Evolutionary conservation across 208 protist genomes (phyloP).

Genomic region (Leishmania martiniquensis): DNA sequence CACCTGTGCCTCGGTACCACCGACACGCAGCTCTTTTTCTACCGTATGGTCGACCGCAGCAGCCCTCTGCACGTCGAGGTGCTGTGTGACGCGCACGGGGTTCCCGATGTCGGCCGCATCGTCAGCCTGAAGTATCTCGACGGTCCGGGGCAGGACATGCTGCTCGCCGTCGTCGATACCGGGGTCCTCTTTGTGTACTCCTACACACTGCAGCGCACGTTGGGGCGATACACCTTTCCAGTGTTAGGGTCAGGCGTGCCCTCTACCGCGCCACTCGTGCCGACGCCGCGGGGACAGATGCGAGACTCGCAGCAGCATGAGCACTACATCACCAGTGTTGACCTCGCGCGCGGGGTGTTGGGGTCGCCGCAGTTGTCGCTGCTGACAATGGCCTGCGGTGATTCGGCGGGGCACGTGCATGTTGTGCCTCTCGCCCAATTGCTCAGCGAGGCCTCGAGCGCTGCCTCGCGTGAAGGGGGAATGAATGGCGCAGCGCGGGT

Average conservation of each 20-base stretch:
- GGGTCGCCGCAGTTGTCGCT: background rate
- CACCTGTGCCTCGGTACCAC: conserved; percentile 81
- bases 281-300: background rate
- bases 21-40: conserved; percentile 79
- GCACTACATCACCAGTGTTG: conserved; percentile 30
- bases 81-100: conserved; percentile 36
- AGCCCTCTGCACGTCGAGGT: conserved; percentile 58
- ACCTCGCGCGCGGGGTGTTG: conserved; percentile 5
- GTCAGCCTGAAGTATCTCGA: conserved; percentile 73
- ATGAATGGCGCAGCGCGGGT: background rate
- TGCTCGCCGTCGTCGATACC: conserved; percentile 71
- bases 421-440: conserved; percentile 11
- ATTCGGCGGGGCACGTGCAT: conserved; percentile 33
- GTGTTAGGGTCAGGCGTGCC: conserved; percentile 3
- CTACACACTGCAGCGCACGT: conserved; percentile 47
- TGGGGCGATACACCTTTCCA: conserved; percentile 40
- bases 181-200: conserved; percentile 78
- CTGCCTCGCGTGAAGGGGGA: conserved; percentile 7
- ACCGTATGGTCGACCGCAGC: conserved; percentile 65
- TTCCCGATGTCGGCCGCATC: conserved; percentile 63
- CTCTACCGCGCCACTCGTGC: background rate
- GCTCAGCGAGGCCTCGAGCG: conserved; percentile 10
- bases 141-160: conserved; percentile 71
- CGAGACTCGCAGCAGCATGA: background rate
- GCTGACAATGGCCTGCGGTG: conserved; percentile 24